Evolutionary conservation across 768 basidiomycete species (phyloP).

Genomic region (Dendrothele bispora): DNA sequence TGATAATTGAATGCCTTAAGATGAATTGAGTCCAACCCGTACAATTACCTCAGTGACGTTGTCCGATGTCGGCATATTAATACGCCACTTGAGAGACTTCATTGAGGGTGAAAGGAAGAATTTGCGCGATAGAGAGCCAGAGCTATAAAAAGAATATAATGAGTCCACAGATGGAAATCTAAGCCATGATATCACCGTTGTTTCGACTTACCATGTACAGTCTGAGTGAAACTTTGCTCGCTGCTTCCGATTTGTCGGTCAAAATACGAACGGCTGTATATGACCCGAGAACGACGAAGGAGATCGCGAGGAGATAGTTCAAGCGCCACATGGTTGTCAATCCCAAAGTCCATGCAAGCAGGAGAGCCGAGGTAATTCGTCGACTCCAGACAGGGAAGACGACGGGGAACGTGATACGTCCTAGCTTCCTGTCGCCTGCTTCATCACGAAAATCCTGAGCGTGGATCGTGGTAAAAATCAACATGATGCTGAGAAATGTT

Average conservation of each 20-base stretch:
- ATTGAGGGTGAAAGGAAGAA: not conserved
- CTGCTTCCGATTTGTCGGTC: not conserved
- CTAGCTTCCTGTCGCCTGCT: slow-evolving; percentile 17
- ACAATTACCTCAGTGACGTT: no score
- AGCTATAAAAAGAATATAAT: not conserved
- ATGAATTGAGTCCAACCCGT: no score
- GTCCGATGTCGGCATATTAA: no score
- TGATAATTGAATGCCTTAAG: no score
- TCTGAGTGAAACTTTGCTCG: slow-evolving; percentile 4
- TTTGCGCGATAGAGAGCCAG: slow-evolving; percentile 4
- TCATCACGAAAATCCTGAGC: slow-evolving; percentile 24
- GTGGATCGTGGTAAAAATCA: slow-evolving; percentile 25
- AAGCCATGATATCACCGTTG: not conserved
- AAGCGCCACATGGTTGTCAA: not conserved
- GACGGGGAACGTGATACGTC: slow-evolving; percentile 20
- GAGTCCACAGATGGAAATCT: not conserved
- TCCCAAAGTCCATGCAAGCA: slow-evolving; percentile 12
- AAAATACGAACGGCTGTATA: slow-evolving; percentile 1
- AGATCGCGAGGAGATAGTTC: not conserved
- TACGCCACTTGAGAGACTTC: no score
- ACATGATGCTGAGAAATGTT: slow-evolving; percentile 9
- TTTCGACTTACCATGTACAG: slow-evolving; percentile 5
- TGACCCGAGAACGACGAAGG: slow-evolving; percentile 3
- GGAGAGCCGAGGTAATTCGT: slow-evolving; percentile 1
- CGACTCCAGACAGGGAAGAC: slow-evolving; percentile 13